Percentiles rank a stretch among this genome's conserved stretches.
Conservation (phyloP, 352 stramenopile genomes). For the Pythium dissotocum region DNA sequence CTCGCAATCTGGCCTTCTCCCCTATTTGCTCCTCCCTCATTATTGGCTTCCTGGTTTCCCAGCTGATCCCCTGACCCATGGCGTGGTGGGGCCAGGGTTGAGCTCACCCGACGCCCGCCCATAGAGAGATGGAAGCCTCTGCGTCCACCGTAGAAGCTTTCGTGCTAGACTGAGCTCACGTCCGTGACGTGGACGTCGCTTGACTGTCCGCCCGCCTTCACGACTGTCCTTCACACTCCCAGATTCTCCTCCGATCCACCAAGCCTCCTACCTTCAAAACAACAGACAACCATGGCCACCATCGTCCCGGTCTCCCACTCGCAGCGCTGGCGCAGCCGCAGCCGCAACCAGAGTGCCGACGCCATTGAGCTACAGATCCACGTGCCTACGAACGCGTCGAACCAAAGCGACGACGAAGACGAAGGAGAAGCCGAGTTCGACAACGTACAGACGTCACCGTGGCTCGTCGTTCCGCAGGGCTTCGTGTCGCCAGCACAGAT, state of each 20-base stretch:
- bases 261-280: background rate
- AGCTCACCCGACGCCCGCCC: background rate
- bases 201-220: background rate
- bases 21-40: background rate
- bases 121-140: background rate
- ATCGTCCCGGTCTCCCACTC: conserved; percentile 63
- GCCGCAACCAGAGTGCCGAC: conserved; percentile 52
- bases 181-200: too few relatives aligned
- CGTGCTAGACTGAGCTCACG: background rate
- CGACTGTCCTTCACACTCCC: conserved; percentile 3
- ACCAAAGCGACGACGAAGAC: conserved; percentile 20
- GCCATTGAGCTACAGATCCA: conserved; percentile 15
- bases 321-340: conserved; percentile 49
- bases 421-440: conserved; percentile 41
- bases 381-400: background rate
- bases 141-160: background rate
- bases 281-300: conserved; percentile 37
- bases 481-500: conserved; percentile 28
- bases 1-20: background rate
- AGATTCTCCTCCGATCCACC: conserved; percentile 3
- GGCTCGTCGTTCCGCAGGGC: conserved; percentile 46
- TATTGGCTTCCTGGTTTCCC: background rate
- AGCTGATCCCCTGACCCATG: background rate
- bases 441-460: conserved; percentile 36
- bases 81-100: conserved; percentile 3